phyloP scores from a whole-genome alignment of 2,329 filamentous ascomycete genomes.

The Helotiales sp. region DNA sequence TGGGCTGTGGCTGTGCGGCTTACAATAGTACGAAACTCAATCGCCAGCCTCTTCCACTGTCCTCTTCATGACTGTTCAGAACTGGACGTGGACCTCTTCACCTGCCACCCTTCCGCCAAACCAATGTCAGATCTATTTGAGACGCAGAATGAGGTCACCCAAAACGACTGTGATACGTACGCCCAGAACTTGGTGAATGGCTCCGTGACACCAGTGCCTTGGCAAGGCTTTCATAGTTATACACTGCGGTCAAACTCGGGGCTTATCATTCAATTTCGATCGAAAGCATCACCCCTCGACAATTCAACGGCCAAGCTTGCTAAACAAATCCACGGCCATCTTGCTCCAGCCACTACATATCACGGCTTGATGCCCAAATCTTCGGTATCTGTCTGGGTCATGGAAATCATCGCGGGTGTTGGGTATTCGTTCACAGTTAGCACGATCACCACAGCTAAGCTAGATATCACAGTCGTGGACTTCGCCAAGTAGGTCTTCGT shows the following conservation, averaged over 20 bases:
- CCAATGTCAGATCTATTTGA: conserved; percentile 14
- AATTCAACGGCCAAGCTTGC: conserved; percentile 8
- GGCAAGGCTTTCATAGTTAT: conserved; percentile 12
- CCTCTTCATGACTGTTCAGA: conserved; percentile 7
- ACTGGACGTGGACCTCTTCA: conserved; percentile 3
- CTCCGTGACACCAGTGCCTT: conserved; percentile 9
- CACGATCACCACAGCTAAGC: conserved; percentile 6
- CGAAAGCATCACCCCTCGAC: conserved; percentile 12
- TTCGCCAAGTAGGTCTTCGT: conserved; percentile 7
- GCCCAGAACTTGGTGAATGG: conserved; percentile 4
- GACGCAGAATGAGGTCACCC: conserved; percentile 9
- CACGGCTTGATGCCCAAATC: conserved; percentile 9
- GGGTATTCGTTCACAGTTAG: conserved; percentile 6
- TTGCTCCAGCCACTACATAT: conserved; percentile 10
- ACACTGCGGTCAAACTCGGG: conserved; percentile 6
- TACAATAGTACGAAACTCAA: background rate
- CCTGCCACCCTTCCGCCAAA: background rate
- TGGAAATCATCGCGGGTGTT: conserved; percentile 9
- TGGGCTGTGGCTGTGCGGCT: background rate
- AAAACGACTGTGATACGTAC: conserved; percentile 11
- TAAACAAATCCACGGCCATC: conserved; percentile 6
- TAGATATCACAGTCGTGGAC: conserved; percentile 6
- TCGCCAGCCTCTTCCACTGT: background rate
- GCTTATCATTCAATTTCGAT: conserved; percentile 15
- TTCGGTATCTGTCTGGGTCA: conserved; percentile 7